Evolutionary conservation across 2,329 filamentous ascomycete genomes (phyloP).

Genomic region (Neocucurbitaria cava): DNA sequence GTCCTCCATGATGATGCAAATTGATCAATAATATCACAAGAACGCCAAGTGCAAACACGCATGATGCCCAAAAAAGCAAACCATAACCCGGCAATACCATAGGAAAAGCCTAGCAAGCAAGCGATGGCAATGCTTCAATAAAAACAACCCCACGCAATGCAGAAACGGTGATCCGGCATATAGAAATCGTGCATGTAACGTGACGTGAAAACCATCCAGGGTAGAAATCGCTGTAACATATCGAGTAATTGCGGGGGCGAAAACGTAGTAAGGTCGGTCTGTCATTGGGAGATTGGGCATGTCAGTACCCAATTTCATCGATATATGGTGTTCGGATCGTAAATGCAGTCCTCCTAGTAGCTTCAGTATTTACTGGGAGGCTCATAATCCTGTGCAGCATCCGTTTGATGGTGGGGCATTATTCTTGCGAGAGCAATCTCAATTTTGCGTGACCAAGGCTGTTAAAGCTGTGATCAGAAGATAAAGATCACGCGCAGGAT

Average conservation of each 20-base stretch:
- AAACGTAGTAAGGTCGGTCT: slow-evolving; percentile 1
- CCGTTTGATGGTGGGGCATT: neutral
- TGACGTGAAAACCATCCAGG: slow-evolving; percentile 11
- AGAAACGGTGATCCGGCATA: slow-evolving; percentile 30
- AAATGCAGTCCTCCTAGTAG: neutral
- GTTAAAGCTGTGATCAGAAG: slow-evolving; percentile 9
- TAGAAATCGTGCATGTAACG: slow-evolving; percentile 20
- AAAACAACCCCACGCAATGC: slow-evolving; percentile 40
- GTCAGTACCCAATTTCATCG: slow-evolving; percentile 3
- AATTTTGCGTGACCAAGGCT: neutral
- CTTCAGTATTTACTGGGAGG: neutral
- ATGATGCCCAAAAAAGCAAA: slow-evolving; percentile 14
- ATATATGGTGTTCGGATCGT: slow-evolving; percentile 19
- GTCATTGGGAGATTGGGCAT: neutral
- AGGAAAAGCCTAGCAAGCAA: slow-evolving; percentile 15
- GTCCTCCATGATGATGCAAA: slow-evolving; percentile 15
- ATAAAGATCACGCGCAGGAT: slow-evolving; percentile 15
- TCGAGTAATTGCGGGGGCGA: slow-evolving; percentile 6
- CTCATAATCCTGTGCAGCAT: neutral
- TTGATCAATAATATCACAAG: slow-evolving; percentile 12
- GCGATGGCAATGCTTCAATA: slow-evolving; percentile 34
- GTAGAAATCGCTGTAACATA: slow-evolving; percentile 14
- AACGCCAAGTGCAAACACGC: slow-evolving; percentile 5
- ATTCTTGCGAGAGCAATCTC: neutral
- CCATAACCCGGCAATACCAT: slow-evolving; percentile 16